Conservation (phyloP, 2,329 filamentous ascomycete species). For the Aurifilum marmelostoma region DNA sequence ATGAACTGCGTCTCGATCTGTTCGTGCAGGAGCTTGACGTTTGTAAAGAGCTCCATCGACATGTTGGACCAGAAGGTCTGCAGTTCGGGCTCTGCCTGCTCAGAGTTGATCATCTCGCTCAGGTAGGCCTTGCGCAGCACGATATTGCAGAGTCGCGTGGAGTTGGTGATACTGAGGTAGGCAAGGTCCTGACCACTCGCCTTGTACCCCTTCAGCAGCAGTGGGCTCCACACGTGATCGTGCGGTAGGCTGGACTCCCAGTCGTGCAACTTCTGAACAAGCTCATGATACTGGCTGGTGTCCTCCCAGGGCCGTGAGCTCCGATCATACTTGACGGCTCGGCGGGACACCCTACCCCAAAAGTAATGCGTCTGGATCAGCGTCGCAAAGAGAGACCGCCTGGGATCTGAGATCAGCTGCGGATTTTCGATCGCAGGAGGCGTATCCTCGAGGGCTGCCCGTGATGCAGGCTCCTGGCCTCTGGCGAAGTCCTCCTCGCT, state of each 20-base stretch:
- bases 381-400: constrained; percentile 58
- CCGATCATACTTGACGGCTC: constrained; percentile 50
- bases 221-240: constrained; percentile 51
- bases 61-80: constrained; percentile 48
- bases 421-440: constrained; percentile 53
- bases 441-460: constrained; percentile 58
- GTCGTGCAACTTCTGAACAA: constrained; percentile 46
- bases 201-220: constrained; percentile 50
- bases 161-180: constrained; percentile 59
- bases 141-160: constrained; percentile 59
- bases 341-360: constrained; percentile 56
- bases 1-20: constrained; percentile 57
- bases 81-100: constrained; percentile 43
- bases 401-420: constrained; percentile 44
- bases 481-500: constrained; percentile 55
- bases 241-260: constrained; percentile 55
- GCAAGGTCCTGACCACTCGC: constrained; percentile 53
- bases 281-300: constrained; percentile 51
- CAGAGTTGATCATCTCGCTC: constrained; percentile 49
- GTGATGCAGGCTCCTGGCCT: constrained; percentile 50
- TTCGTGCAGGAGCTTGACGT: constrained; percentile 51
- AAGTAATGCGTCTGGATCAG: constrained; percentile 59
- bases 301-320: constrained; percentile 51
- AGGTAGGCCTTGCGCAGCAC: constrained; percentile 59
- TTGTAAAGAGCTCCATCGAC: constrained; percentile 52